phyloP scores from a whole-genome alignment of 1,284 basidiomycete species.

The Melampsora larici-populina region DNA sequence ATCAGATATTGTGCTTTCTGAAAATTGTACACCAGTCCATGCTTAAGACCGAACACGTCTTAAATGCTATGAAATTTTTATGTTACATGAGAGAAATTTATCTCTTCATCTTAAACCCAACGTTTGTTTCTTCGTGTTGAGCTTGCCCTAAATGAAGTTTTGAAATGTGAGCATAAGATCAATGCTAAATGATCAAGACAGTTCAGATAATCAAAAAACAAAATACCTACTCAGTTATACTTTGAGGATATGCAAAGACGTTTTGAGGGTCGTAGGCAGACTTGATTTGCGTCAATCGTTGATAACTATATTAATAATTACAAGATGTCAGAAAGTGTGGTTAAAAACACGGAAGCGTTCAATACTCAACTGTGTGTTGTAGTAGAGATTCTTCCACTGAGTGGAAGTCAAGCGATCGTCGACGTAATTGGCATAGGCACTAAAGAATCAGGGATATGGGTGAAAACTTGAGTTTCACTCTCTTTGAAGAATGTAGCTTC shows the following conservation, averaged over 20 bases:
- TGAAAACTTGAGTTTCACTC: background rate
- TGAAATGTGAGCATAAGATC: too few relatives aligned
- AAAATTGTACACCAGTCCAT: too few relatives aligned
- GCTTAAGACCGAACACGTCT: too few relatives aligned
- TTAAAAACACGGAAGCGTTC: background rate
- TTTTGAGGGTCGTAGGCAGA: too few relatives aligned
- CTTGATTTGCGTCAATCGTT: conserved; percentile 19
- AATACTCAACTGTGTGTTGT: conserved; percentile 23
- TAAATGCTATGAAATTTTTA: too few relatives aligned
- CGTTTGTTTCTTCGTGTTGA: too few relatives aligned
- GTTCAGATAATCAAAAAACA: too few relatives aligned
- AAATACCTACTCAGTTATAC: background rate
- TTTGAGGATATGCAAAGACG: conserved; percentile 23
- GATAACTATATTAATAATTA: background rate
- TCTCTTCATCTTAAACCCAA: too few relatives aligned
- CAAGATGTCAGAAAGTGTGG: background rate
- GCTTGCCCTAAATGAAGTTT: too few relatives aligned
- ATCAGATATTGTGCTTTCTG: too few relatives aligned
- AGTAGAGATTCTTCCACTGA: conserved; percentile 27
- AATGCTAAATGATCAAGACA: too few relatives aligned
- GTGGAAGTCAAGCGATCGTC: conserved; percentile 29
- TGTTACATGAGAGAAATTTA: too few relatives aligned
- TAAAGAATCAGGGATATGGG: background rate
- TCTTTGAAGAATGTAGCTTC: background rate
- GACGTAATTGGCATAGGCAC: conserved; percentile 38